Evolutionary conservation across 257 asterid species (phyloP).

Genomic region (Parsonsia alboflavescens): DNA sequence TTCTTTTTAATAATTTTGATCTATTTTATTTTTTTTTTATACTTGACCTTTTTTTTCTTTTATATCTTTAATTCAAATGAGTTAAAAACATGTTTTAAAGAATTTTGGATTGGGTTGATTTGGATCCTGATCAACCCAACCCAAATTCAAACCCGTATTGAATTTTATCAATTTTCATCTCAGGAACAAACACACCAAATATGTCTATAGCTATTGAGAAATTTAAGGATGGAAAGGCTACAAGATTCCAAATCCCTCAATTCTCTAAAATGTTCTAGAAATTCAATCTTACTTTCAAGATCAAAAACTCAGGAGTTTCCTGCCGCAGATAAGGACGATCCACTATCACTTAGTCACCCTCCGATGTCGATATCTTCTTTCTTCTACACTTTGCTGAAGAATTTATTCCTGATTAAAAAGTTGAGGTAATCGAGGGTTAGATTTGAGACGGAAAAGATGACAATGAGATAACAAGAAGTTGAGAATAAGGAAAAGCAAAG

Average conservation of each 20-base stretch:
- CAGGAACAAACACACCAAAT: not conserved
- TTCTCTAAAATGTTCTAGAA: constrained; percentile 89
- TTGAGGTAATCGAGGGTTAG: constrained; percentile 37
- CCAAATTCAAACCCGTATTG: no score
- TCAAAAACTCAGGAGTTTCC: constrained; percentile 91
- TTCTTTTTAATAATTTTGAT: no score
- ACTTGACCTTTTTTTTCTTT: no score
- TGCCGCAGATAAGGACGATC: constrained; percentile 39
- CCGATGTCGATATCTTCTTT: constrained; percentile 40
- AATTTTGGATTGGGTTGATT: no score
- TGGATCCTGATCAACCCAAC: no score
- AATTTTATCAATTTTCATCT: no score
- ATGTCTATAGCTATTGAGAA: constrained; percentile 27
- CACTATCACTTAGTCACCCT: constrained; percentile 12
- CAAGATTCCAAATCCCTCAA: constrained; percentile 54
- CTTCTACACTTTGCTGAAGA: constrained; percentile 86
- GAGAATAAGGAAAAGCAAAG: no score
- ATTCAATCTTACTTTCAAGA: constrained; percentile 74
- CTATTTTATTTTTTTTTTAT: no score
- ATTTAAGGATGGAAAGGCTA: constrained; percentile 56
- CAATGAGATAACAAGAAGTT: no score
- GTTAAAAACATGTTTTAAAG: no score
- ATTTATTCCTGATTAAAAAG: constrained; percentile 81
- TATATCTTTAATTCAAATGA: no score
- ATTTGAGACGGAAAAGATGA: constrained; percentile 8